These are phyloP conservation scores for Schizochytrium sp. DNA, from an alignment of 108 stramenopile genomes.

Conservation along the genomic window DNA sequence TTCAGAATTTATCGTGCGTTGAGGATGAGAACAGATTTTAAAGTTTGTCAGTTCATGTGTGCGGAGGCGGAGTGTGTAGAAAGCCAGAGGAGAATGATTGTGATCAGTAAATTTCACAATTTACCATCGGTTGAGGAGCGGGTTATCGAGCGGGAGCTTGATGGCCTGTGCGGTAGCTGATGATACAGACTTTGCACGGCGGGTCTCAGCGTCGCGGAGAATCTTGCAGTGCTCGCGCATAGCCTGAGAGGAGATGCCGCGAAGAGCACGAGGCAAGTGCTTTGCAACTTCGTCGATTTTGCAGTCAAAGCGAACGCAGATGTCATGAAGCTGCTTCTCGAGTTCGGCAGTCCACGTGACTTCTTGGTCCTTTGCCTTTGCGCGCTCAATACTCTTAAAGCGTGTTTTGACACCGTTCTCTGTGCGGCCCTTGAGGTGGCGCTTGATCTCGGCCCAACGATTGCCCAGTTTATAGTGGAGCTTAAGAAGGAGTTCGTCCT, in stretches of 20 bases:
- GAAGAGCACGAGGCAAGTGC: constrained; percentile 39
- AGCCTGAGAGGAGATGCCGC: constrained; percentile 56
- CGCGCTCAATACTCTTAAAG: constrained; percentile 68
- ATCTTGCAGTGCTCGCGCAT: constrained; percentile 57
- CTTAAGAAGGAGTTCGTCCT: constrained; percentile 77
- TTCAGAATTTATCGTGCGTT: not conserved
- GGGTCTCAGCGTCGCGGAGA: constrained; percentile 35
- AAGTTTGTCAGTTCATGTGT: no score
- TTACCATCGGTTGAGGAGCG: constrained; percentile 27
- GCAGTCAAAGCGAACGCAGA: constrained; percentile 51
- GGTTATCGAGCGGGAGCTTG: constrained; percentile 15
- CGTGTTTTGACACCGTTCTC: constrained; percentile 81
- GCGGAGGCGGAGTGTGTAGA: no score
- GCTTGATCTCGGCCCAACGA: constrained; percentile 78
- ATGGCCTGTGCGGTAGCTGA: not conserved
- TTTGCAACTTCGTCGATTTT: constrained; percentile 52
- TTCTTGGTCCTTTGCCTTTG: constrained; percentile 31
- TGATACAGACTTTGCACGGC: not conserved
- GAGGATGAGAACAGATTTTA: not conserved
- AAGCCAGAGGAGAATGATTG: not conserved
- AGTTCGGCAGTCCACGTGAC: constrained; percentile 44
- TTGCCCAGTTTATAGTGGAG: constrained; percentile 43
- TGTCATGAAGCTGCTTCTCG: constrained; percentile 55
- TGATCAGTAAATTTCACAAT: not conserved
- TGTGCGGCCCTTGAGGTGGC: constrained; percentile 78